Percentiles rank a stretch among this genome's conserved stretches.
Conservation (phyloP, 257 asterid species). For the Pogostemon cablin region DNA sequence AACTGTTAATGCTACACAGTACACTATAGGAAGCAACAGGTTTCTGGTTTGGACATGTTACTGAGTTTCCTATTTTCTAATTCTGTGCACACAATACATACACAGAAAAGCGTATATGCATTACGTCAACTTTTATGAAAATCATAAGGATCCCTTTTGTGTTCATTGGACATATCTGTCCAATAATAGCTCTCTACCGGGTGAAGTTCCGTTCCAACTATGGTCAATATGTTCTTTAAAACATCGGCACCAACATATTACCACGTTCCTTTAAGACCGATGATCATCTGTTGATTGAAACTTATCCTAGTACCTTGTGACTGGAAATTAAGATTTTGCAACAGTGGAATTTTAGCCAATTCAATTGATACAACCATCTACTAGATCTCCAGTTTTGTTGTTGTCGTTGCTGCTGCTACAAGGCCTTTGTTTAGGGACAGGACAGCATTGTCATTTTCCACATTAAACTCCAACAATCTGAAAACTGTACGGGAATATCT, state of each 20-base stretch:
- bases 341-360: neutral
- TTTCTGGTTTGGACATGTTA: slow-evolving; percentile 13
- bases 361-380: too few relatives aligned
- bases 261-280: slow-evolving; percentile 3
- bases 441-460: neutral
- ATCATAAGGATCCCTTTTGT: neutral
- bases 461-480: slow-evolving; percentile 5
- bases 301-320: slow-evolving; percentile 15
- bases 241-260: neutral
- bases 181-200: too few relatives aligned
- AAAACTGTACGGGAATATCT: slow-evolving; percentile 4
- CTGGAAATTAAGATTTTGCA: neutral
- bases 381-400: too few relatives aligned
- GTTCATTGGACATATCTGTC: neutral
- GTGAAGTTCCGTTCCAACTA: neutral
- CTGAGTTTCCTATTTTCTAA: neutral
- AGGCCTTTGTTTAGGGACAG: slow-evolving; percentile 12
- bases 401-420: neutral
- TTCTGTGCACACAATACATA: too few relatives aligned
- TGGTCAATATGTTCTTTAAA: neutral
- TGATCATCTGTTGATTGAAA: slow-evolving; percentile 10
- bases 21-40: slow-evolving; percentile 19
- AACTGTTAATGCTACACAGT: slow-evolving; percentile 32
- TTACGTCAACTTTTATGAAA: neutral
- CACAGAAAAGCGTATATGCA: neutral